Base-by-base conservation (phyloP, 345 rosid species). In the Euphorbia tirucalli region DNA sequence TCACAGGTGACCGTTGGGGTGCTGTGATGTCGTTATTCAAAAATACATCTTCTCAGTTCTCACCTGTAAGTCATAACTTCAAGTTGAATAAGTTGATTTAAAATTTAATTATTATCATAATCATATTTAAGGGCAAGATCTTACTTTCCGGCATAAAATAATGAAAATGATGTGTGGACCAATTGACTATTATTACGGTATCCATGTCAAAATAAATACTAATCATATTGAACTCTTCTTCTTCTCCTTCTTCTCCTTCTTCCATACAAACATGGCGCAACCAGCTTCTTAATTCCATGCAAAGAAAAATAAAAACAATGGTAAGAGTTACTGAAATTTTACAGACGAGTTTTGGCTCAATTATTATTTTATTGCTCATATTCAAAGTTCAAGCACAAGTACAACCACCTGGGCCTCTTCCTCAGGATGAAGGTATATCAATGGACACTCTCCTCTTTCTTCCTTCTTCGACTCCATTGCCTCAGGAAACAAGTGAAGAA, bases 301-400 rank as follows among this genome's bases (percentile, higher is more conserved):
- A 7, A 35, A 8, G n/a, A n/a, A n/a, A n/a, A n/a, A n/a, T n/a
- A n/a, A 16, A 58, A 15, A 63, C 11, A 2, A 63, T 39, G 66
- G 66, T 49, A 63, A 63, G 0, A 21, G 7, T 63, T 21, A 43
- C 15, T 63, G 13, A 63, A 63, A 4, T 37, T 37, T 63, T 19
- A 21, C 15, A 21, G 30, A 63, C 15, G 10, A 10, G 32, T 13
- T 61, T 19, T 19, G n/a, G 28, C 28, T 63, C 66, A 37, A 39
- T n/a, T 63, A 21, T 63, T 5, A 37, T 63, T 63, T 4, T n/a
- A 10, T 14, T 63, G 66, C 49, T 63, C 43, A 7, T 63, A 4
- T n/a, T 39, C 49, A 21, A 37, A 63, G 66, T 63, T 37, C 4
- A 63, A 16, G 66, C 66, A 37, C 66, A 63, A 37, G 3, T 14